Evolutionary conservation across 164 flowering plant species (phyloP), one percentile per base, ranked within the genome.

Genomic region (Stephania japonica): DNA sequence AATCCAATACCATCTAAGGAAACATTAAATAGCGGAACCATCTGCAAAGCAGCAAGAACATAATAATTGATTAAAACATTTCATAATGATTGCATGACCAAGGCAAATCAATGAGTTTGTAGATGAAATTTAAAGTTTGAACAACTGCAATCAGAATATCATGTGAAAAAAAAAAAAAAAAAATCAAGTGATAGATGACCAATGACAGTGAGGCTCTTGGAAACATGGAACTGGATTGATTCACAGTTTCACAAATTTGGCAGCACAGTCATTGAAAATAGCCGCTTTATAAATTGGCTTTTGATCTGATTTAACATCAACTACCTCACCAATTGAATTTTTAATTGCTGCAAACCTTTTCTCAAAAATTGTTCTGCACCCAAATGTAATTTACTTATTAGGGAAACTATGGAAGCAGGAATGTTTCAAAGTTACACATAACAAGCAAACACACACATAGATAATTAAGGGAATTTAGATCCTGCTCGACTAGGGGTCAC

Each of bases 1-100:
- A 91, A 86, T 59, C 86, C 86, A 23, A 96, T 76, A 69, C 90
- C 86, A 80, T 87, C 80, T 27, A 96, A 69, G 63, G 95, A 93
- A 44, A 92, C 21, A 73, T 93, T 93, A 70, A 86, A 90, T 87
- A 96, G 78, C 38, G 99, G 99, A 68, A 93, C 97, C 97, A 92
- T 91, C 99, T 93, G 90, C 84, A 80, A 77, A 68, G 75, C 56
- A 70, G 38, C 69, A 74, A 24, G 12, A 61, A 63, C 68, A 68
- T 65, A 65, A 32, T 59, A 73, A 67, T 44, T 10, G 26, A 71
- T 21, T 25, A 14, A 67, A 67, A 38, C 21, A 38, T 16, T 7
- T 7, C n/a, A 38, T 25, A 11, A 13, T 8, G 27, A 32, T 65
- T 25, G 32, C 68, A 65, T 65, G 68, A 1, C 10, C 53, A 67